Evolutionary conservation across 2,329 filamentous ascomycete species (phyloP).

Genomic region (Ceratocystiopsis minuta): DNA sequence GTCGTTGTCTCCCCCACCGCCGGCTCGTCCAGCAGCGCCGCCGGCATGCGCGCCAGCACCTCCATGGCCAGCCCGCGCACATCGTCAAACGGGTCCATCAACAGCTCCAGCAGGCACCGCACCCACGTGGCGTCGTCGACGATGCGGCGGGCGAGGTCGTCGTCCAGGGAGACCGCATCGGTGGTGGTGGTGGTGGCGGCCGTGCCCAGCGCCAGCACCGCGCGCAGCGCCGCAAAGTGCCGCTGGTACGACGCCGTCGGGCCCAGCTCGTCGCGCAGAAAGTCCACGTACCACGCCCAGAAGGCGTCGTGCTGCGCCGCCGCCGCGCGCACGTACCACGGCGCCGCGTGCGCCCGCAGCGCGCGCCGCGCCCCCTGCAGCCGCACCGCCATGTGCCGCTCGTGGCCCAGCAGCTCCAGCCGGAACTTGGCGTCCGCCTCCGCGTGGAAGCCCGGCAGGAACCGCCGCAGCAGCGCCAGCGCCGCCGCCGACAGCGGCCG

Average conservation of each 20-base stretch:
- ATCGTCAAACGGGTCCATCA: conserved; percentile 87
- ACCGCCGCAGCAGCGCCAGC: conserved; percentile 42
- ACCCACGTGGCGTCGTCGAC: conserved; percentile 31
- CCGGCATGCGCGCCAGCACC: conserved; percentile 27
- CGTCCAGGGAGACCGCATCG: conserved; percentile 11
- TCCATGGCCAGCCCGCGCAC: conserved; percentile 44
- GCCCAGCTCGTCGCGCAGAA: conserved; percentile 55
- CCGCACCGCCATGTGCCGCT: conserved; percentile 60
- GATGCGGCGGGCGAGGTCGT: conserved; percentile 11
- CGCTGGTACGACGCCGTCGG: conserved; percentile 79
- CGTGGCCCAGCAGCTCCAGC: conserved; percentile 58
- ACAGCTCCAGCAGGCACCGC: conserved; percentile 54
- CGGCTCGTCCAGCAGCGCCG: conserved; percentile 10
- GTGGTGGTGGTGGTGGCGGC: conserved; percentile 21
- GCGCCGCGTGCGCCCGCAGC: conserved; percentile 19
- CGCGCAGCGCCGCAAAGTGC: conserved; percentile 58
- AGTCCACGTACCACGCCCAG: conserved; percentile 54
- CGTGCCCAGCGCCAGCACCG: conserved; percentile 36
- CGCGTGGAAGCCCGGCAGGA: conserved; percentile 56
- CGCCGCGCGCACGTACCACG: background rate
- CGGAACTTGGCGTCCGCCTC: conserved; percentile 78
- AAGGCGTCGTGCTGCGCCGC: conserved; percentile 37
- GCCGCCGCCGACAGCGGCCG: conserved; percentile 48
- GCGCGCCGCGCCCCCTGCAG: conserved; percentile 48
- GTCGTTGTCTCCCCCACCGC: no score